Conservation (phyloP, 73 alveolate species). For the Tetrahymena elliotti region DNA sequence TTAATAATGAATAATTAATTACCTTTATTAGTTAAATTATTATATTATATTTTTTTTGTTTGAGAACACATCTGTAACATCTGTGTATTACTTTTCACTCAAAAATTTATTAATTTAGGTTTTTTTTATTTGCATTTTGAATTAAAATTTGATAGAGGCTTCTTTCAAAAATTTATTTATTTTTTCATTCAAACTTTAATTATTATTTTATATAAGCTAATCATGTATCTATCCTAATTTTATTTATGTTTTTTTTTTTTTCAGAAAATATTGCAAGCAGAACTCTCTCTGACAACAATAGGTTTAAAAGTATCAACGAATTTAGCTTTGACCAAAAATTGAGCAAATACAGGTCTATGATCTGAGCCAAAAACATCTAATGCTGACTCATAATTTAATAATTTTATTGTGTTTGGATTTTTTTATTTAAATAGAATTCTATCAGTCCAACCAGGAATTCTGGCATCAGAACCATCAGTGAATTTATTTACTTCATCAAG, state of each 20-base stretch:
- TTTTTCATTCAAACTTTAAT: no score
- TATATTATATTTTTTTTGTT: no score
- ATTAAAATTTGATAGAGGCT: no score
- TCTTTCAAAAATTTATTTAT: no score
- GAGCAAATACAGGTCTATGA: constrained; percentile 76
- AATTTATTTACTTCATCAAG: constrained; percentile 55
- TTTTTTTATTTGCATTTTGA: no score
- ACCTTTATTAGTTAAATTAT: no score
- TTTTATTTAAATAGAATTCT: constrained; percentile 69
- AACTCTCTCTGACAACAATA: neutral
- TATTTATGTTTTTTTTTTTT: neutral
- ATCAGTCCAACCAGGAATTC: constrained; percentile 95
- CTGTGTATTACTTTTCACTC: no score
- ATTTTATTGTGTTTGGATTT: neutral
- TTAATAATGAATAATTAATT: no score
- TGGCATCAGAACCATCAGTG: constrained; percentile 39
- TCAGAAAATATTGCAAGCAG: neutral
- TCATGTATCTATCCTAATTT: no score
- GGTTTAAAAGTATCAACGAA: neutral
- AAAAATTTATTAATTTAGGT: no score
- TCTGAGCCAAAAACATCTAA: constrained; percentile 42
- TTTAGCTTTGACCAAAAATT: constrained; percentile 21
- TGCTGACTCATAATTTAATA: constrained; percentile 16
- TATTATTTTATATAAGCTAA: no score
- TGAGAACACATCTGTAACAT: no score